These are phyloP conservation scores for Mortierella alpina DNA, from an alignment of 192 early-diverging fungal species.

Conservation along the genomic window DNA sequence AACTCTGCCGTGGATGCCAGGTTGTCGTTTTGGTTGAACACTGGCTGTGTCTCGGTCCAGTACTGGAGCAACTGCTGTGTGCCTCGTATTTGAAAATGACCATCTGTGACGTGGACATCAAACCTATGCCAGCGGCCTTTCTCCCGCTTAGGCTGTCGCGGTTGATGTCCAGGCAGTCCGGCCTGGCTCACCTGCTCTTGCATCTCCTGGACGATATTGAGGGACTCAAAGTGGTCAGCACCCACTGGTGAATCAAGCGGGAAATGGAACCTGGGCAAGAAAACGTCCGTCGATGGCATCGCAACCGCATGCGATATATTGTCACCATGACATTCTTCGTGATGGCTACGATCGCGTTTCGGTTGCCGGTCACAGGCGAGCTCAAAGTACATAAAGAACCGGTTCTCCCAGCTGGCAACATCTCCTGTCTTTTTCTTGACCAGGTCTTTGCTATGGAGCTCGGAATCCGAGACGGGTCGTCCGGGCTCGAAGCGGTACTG, in stretches of 20 bases:
- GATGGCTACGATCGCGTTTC: neutral
- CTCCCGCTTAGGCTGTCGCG: constrained; percentile 7
- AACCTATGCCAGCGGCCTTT: constrained; percentile 43
- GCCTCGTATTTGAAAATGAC: constrained; percentile 2
- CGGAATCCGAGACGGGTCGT: constrained; percentile 11
- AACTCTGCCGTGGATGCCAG: constrained; percentile 10
- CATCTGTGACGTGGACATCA: constrained; percentile 37
- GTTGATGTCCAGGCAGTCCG: neutral
- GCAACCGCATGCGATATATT: neutral
- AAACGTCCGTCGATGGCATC: constrained; percentile 31
- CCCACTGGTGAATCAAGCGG: constrained; percentile 31
- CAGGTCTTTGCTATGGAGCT: constrained; percentile 9
- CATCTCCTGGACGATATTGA: constrained; percentile 21
- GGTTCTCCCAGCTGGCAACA: constrained; percentile 37
- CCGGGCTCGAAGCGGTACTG: constrained; percentile 46
- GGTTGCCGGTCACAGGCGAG: constrained; percentile 16
- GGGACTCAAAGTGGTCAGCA: constrained; percentile 36
- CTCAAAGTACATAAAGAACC: constrained; percentile 19
- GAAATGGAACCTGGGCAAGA: constrained; percentile 46
- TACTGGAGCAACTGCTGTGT: constrained; percentile 23
- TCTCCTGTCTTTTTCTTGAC: constrained; percentile 27
- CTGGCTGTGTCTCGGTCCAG: constrained; percentile 31
- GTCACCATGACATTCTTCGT: neutral
- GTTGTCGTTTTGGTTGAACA: constrained; percentile 26
- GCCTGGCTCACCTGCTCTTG: neutral